Evolutionary conservation across 1,284 basidiomycete genomes (phyloP), one percentile per base, ranked within the genome.

Genomic region (Rhodotorula sp.): DNA sequence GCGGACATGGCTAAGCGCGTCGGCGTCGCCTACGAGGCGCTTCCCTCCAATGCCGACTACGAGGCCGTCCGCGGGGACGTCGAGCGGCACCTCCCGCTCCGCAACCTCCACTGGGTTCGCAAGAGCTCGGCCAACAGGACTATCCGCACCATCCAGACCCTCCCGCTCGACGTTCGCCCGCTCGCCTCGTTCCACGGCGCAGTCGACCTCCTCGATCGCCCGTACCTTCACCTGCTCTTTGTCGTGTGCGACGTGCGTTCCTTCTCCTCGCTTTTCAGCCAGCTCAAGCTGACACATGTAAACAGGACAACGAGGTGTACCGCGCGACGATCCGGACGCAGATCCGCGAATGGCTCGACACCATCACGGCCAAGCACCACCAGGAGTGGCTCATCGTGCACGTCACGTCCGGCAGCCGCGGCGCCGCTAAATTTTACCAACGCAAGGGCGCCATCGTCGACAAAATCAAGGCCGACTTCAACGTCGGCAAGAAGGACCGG

Each of bases 401-500:
- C 75, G 87, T 97, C 63, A 87, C 92, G 59, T 34, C 75, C 61
- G 34, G 79, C 65, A 59, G 76, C 66, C 76, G 79, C 70, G 68
- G 77, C 76, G 64, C 78, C 71, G 87, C 87, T 34, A 87, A 88
- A 71, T 87, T 93, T 79, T 93, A 93, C 80, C 88, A 89, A 78
- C 87, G 91, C 79, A 94, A 89, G 82, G 87, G 90, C 59, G 89
- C 88, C 27, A 89, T 98, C 17, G 82, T 97, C 67, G 95, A 97
- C 81, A 96, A 94, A 82, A 86, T 98, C 62, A 90, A 87, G 80
- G 88, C 92, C 6, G 97, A 99, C 83, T 98, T 98, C 81, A 98
- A 97, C 78, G 80, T 85, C 0, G 91, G 91, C 75, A 96, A 93
- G 81, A 87, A 89, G 66, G 95, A 97, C 79, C 87, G 93, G 44